A percentile compares a stretch with the other conserved stretches of the same genome.
These are phyloP conservation scores for Neurospora terricola DNA, from an alignment of 495 filamentous ascomycete genomes.

Conservation along the genomic window DNA sequence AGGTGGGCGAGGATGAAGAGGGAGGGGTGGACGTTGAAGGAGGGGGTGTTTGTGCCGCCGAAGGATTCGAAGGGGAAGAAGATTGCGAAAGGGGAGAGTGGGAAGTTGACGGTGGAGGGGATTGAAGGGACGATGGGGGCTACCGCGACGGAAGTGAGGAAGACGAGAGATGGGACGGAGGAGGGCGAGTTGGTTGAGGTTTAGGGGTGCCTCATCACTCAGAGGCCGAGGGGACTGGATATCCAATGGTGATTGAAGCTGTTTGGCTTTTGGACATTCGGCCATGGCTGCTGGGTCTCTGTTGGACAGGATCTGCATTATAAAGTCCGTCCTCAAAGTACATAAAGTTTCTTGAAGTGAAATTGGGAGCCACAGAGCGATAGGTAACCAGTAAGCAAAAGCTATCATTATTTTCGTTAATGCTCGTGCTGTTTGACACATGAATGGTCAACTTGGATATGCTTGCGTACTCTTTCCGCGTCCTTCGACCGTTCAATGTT, in stretches of 20 bases:
- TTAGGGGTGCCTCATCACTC: not conserved
- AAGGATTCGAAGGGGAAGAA: not conserved
- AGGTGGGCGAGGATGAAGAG: conserved; percentile 53
- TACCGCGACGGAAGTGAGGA: not conserved
- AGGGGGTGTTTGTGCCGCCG: conserved; percentile 42
- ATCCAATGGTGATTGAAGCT: not conserved
- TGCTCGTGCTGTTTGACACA: too few species aligned
- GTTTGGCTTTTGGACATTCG: not conserved
- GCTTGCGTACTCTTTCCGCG: too few species aligned
- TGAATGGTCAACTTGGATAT: too few species aligned
- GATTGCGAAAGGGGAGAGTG: not conserved
- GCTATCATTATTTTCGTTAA: too few species aligned
- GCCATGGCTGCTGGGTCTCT: too few species aligned
- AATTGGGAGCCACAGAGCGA: too few species aligned
- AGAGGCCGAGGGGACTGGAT: not conserved
- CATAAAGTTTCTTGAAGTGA: too few species aligned
- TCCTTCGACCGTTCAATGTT: too few species aligned
- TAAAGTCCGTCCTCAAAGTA: too few species aligned
- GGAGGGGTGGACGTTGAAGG: conserved; percentile 51
- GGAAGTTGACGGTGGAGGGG: not conserved
- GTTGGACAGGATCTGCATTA: too few species aligned
- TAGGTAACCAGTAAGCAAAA: too few species aligned
- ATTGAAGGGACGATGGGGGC: not conserved
- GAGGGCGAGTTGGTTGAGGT: not conserved
- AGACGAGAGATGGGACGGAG: not conserved